Conservation (phyloP, 768 basidiomycete genomes). For the Leccinum broughii region DNA sequence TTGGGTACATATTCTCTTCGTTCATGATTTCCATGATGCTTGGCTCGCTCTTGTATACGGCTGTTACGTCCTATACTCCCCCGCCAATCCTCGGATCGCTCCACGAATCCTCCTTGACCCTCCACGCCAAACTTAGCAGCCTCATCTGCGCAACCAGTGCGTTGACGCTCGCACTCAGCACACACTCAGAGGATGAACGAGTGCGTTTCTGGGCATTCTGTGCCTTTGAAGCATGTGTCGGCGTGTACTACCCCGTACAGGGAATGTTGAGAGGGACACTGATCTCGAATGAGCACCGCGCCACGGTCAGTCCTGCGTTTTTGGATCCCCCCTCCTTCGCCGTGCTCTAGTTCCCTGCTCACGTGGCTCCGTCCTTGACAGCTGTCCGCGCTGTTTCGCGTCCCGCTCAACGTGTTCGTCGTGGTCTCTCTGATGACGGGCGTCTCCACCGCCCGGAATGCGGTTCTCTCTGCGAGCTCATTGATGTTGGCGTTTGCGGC, state of each 20-base stretch:
- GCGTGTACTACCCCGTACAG: constrained; percentile 78
- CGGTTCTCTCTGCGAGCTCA: constrained; percentile 60
- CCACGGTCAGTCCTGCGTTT: constrained; percentile 52
- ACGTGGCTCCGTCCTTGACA: constrained; percentile 23
- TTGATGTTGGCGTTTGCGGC: constrained; percentile 59
- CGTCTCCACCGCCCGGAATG: constrained; percentile 60
- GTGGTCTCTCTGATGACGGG: constrained; percentile 68
- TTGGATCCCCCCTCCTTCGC: neutral
- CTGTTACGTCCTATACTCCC: constrained; percentile 40
- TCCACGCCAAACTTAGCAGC: constrained; percentile 69
- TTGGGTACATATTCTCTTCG: constrained; percentile 78
- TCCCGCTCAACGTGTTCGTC: constrained; percentile 74
- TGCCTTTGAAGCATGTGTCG: constrained; percentile 73
- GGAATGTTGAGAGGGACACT: constrained; percentile 69
- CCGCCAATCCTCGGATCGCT: constrained; percentile 23
- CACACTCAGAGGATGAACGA: constrained; percentile 44
- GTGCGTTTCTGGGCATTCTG: constrained; percentile 74
- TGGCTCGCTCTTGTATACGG: constrained; percentile 69
- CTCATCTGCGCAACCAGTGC: constrained; percentile 61
- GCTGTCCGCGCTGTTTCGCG: constrained; percentile 71
- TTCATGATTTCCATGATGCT: constrained; percentile 87
- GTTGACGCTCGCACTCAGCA: constrained; percentile 52
- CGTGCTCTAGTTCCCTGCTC: neutral
- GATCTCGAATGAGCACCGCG: constrained; percentile 70
- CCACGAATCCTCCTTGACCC: constrained; percentile 43